These are phyloP conservation scores for Chlamydomonas applanata DNA, from an alignment of 139 green algal species.

Conservation along the genomic window DNA sequence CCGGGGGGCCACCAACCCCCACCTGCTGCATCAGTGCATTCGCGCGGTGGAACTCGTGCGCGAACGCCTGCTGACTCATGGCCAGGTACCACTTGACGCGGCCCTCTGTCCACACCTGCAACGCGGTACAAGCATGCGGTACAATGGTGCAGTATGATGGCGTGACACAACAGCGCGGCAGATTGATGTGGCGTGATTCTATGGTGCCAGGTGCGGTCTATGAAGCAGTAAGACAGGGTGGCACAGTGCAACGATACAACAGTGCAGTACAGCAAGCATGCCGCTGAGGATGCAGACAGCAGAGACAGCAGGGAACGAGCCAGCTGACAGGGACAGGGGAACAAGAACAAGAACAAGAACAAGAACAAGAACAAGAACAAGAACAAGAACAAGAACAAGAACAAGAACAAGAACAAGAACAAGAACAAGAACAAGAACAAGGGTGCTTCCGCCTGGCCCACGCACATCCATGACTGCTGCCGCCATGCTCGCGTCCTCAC, in stretches of 20 bases:
- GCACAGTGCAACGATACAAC: conserved; percentile 19
- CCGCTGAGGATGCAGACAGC: no score
- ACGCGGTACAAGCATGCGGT: background rate
- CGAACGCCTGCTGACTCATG: background rate
- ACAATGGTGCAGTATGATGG: background rate
- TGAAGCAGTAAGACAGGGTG: background rate
- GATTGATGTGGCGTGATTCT: no score
- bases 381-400: no score
- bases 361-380: no score
- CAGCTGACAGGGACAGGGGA: background rate
- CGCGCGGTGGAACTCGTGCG: background rate
- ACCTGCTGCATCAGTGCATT: background rate
- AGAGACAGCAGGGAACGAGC: no score
- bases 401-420: no score
- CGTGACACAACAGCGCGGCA: background rate
- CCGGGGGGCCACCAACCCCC: no score
- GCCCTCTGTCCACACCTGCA: conserved; percentile 13
- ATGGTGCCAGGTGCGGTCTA: no score
- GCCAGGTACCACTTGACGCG: conserved; percentile 8
- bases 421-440: no score
- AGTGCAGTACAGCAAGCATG: no score
- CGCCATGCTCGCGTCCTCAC: conserved; percentile 54
- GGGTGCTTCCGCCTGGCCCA: no score
- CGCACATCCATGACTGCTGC: conserved; percentile 46
- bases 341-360: background rate